phyloP scores from a whole-genome alignment of 164 flowering plant genomes.

The Houttuynia cordata region DNA sequence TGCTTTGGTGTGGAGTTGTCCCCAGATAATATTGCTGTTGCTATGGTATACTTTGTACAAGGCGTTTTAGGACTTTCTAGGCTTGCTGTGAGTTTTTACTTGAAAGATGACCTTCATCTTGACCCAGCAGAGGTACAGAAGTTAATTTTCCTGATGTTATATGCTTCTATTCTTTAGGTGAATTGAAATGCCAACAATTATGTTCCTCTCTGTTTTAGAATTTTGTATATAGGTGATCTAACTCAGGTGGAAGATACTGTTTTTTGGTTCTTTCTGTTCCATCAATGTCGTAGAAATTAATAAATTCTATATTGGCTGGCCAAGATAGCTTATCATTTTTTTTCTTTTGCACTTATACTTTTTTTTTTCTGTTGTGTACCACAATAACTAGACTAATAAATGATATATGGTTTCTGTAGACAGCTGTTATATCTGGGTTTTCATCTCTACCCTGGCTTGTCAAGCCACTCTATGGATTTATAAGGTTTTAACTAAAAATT shows the following conservation, averaged over 20 bases:
- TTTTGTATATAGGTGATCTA: no score
- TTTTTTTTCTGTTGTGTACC: neutral
- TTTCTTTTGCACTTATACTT: no score
- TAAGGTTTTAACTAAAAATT: slow-evolving; percentile 40
- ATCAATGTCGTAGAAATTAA: neutral
- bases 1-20: slow-evolving; percentile 82
- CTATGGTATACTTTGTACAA: slow-evolving; percentile 99
- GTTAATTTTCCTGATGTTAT: neutral
- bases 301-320: neutral
- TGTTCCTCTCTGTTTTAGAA: no score
- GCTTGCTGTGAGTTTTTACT: slow-evolving; percentile 92
- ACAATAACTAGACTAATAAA: neutral
- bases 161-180: neutral
- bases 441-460: slow-evolving; percentile 96
- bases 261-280: neutral
- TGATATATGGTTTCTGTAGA: slow-evolving; percentile 41
- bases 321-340: neutral
- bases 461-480: slow-evolving; percentile 94
- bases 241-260: neutral
- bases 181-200: no score
- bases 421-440: slow-evolving; percentile 90
- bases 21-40: slow-evolving; percentile 90
- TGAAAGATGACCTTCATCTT: slow-evolving; percentile 93
- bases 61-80: slow-evolving; percentile 97
- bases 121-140: slow-evolving; percentile 91